Percentiles rank a stretch among this genome's conserved stretches.
Conservation (phyloP, 2,329 filamentous ascomycete genomes). For the Leptographium galeiforme region DNA sequence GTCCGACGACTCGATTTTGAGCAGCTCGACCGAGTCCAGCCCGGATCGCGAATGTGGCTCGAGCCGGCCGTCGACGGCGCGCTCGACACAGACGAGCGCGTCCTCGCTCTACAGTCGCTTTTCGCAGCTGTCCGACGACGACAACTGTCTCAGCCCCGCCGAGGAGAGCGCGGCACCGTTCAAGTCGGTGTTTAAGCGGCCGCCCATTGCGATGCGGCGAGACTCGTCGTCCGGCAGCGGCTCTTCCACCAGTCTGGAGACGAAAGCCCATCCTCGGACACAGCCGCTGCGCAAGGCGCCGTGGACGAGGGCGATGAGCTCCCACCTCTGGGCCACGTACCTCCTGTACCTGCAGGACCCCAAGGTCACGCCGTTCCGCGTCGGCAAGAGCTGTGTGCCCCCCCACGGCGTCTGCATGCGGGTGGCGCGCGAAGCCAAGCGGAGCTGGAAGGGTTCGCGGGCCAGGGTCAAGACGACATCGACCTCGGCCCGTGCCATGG, state of each 20-base stretch:
- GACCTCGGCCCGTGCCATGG: not conserved
- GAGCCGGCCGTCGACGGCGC: slow-evolving; percentile 45
- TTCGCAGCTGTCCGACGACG: slow-evolving; percentile 42
- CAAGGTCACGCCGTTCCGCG: slow-evolving; percentile 51
- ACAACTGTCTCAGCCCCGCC: slow-evolving; percentile 39
- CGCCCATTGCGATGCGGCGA: slow-evolving; percentile 2
- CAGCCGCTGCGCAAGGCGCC: slow-evolving; percentile 29
- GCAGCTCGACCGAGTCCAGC: slow-evolving; percentile 41
- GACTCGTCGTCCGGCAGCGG: not conserved
- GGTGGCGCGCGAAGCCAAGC: slow-evolving; percentile 51
- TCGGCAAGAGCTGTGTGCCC: slow-evolving; percentile 49
- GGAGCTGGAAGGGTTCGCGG: slow-evolving; percentile 52
- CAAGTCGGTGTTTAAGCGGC: slow-evolving; percentile 2
- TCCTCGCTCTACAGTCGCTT: slow-evolving; percentile 41
- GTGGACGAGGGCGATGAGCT: slow-evolving; percentile 53
- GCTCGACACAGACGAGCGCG: slow-evolving; percentile 44
- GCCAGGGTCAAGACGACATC: slow-evolving; percentile 15
- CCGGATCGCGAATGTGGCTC: slow-evolving; percentile 41
- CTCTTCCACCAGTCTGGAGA: not conserved
- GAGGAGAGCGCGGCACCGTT: slow-evolving; percentile 22
- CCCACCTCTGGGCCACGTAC: slow-evolving; percentile 54
- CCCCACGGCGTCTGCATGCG: slow-evolving; percentile 51
- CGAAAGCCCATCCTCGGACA: slow-evolving; percentile 10
- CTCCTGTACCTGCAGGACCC: slow-evolving; percentile 52
- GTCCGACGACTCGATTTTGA: slow-evolving; percentile 43